Base-by-base conservation (phyloP, 768 basidiomycete species). In the Suillus hirtellus region DNA sequence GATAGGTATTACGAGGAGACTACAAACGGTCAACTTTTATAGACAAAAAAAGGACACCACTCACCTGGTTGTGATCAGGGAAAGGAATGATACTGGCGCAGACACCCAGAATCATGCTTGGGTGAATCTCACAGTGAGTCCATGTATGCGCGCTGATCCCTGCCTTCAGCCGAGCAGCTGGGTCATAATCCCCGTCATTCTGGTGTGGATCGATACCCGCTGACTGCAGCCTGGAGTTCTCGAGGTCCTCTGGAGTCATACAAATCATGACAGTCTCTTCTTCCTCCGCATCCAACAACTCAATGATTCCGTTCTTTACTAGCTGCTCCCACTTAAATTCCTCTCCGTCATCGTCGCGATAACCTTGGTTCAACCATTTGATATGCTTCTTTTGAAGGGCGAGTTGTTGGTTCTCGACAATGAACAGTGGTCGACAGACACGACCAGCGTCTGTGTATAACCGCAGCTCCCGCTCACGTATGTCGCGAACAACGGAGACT, bases 261-360 rank as follows among this genome's bases (percentile, higher is more conserved):
- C 93, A 95, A 65, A 99, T 99, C 93, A 99, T 96, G 61, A 98
- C 95, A 0, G 96, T 98, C 75, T 99, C 97, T 79, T 99, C 97
- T 76, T 99, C 97, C 73, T 99, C 97, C 0, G 97, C 96, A 76
- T 99, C 97, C 72, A 99, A 78, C 55, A 97, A 80, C 77, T 99
- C 97, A 64, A 99, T 86, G 49, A 97, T 86, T 63, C 97, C 97
- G 19, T 86, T 85, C 69, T 92, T 90, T 62, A 99, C 79, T 60
- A 99, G 77, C 37, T 90, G 83, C 60, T 90, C 87, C 95, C 95
- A 99, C 67, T 88, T 89, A 76, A 84, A 91, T 64, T 84, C 84
- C 59, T 84, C 81, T 0, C 75, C 71, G n/a, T 82, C 84, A 12
- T 85, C 84, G 31, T 88, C 87, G 64, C 86, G 81, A 50, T 76